Conservation (phyloP, 2,329 filamentous ascomycete species). For the Stachybotrys chlorohalonatus region DNA sequence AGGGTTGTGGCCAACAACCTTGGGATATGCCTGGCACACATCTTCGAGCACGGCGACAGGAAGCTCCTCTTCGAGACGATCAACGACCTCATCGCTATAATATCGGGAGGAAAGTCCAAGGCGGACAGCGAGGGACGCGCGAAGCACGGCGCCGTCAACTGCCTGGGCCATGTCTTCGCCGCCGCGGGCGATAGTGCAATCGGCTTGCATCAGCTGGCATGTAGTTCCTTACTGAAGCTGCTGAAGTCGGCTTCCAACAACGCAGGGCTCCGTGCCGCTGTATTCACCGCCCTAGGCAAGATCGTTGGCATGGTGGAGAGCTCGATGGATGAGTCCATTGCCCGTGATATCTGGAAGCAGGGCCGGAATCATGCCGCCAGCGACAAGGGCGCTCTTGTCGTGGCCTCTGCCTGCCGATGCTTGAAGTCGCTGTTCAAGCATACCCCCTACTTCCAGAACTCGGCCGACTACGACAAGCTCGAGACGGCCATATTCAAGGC, state of each 20-base stretch:
- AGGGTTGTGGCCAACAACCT: slow-evolving; percentile 85
- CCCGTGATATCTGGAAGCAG: slow-evolving; percentile 92
- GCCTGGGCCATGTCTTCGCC: slow-evolving; percentile 80
- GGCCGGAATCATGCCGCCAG: slow-evolving; percentile 63
- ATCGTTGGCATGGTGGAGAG: slow-evolving; percentile 65
- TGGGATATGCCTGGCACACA: slow-evolving; percentile 71
- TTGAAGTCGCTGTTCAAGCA: slow-evolving; percentile 62
- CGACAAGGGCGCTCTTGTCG: slow-evolving; percentile 78
- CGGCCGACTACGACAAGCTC: slow-evolving; percentile 81
- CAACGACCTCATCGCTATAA: slow-evolving; percentile 70
- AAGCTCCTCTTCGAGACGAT: slow-evolving; percentile 92
- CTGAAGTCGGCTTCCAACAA: slow-evolving; percentile 72
- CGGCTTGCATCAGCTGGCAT: slow-evolving; percentile 67
- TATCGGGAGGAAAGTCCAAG: slow-evolving; percentile 65
- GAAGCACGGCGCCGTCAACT: slow-evolving; percentile 82
- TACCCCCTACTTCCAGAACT: slow-evolving; percentile 79
- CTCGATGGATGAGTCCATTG: slow-evolving; percentile 74
- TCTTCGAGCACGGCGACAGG: slow-evolving; percentile 78
- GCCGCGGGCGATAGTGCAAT: slow-evolving; percentile 92
- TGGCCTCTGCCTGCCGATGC: slow-evolving; percentile 71
- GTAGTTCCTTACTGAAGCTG: slow-evolving; percentile 64
- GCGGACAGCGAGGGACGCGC: slow-evolving; percentile 66
- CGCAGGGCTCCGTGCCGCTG: slow-evolving; percentile 70
- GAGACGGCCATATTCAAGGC: slow-evolving; percentile 77
- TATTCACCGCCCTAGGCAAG: slow-evolving; percentile 68